These are phyloP conservation scores for Hygrophorus pudorinus DNA, from an alignment of 768 basidiomycete species.

Conservation along the genomic window DNA sequence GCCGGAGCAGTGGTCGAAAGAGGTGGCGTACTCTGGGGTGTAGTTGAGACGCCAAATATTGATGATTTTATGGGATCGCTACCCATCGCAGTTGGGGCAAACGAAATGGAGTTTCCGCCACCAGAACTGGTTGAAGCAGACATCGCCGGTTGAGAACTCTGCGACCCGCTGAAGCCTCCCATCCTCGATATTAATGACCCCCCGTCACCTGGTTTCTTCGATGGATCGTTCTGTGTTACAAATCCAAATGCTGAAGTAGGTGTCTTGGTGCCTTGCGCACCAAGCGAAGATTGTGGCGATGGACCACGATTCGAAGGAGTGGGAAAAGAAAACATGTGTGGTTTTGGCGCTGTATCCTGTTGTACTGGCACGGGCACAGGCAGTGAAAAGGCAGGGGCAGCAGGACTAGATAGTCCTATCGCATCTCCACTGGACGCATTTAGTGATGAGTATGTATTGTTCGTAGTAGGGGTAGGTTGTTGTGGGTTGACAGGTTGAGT, in stretches of 20 bases:
- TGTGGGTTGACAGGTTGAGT: not conserved
- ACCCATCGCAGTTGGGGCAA: slow-evolving; percentile 10
- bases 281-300: slow-evolving; percentile 9
- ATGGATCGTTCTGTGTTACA: not conserved
- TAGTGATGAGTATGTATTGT: too few relatives aligned
- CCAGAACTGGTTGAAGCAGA: not conserved
- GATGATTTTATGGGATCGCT: slow-evolving; percentile 7
- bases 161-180: not conserved
- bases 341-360: slow-evolving; percentile 12
- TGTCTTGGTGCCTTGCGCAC: not conserved
- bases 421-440: too few relatives aligned
- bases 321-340: slow-evolving; percentile 4
- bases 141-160: not conserved
- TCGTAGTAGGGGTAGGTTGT: not conserved
- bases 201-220: slow-evolving; percentile 1
- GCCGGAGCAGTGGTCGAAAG: slow-evolving; percentile 2
- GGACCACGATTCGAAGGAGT: not conserved
- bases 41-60: slow-evolving; percentile 2
- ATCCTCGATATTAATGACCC: not conserved
- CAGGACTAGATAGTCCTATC: too few relatives aligned
- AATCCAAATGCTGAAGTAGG: not conserved
- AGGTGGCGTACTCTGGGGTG: slow-evolving; percentile 2
- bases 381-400: slow-evolving; percentile 6
- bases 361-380: not conserved
- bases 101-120: not conserved